Evolutionary conservation across 2,329 filamentous ascomycete species (phyloP).

Genomic region (Cercospora zeina): DNA sequence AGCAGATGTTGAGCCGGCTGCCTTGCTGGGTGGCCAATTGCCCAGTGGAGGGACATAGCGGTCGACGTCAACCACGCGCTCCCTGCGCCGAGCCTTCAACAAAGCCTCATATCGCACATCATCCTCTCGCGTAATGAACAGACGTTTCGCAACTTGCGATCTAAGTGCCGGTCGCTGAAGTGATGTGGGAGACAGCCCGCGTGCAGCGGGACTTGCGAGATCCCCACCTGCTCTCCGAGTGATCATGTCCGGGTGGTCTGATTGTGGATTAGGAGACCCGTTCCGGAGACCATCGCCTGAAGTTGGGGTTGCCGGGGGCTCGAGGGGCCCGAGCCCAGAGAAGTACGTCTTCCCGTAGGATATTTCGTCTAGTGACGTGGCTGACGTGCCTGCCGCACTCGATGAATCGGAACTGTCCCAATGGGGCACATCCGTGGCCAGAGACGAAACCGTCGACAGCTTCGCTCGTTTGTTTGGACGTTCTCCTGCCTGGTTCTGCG

Average conservation of each 20-base stretch:
- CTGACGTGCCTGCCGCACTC: not conserved
- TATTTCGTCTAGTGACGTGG: not conserved
- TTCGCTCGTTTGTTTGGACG: not conserved
- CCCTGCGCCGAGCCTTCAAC: not conserved
- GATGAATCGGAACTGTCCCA: not conserved
- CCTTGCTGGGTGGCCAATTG: not conserved
- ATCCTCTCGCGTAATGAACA: not conserved
- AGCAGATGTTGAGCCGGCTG: not conserved
- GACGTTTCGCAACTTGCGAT: not conserved
- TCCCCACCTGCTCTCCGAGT: too few relatives aligned
- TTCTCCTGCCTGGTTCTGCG: not conserved
- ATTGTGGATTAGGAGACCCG: too few relatives aligned
- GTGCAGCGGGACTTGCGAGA: not conserved
- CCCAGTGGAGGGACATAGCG: not conserved
- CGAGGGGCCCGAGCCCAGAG: too few relatives aligned
- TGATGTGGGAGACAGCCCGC: not conserved
- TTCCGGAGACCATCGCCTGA: too few relatives aligned
- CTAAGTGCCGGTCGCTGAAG: not conserved
- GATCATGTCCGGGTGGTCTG: too few relatives aligned
- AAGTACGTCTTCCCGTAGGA: not conserved
- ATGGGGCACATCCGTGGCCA: not conserved
- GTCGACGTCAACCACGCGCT: not conserved
- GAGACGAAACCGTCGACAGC: not conserved
- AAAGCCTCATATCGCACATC: not conserved
- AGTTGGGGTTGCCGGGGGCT: too few relatives aligned